Evolutionary conservation across 345 rosid species (phyloP), one percentile per base, ranked within the genome.

Genomic region (Pugionium dolabratum): DNA sequence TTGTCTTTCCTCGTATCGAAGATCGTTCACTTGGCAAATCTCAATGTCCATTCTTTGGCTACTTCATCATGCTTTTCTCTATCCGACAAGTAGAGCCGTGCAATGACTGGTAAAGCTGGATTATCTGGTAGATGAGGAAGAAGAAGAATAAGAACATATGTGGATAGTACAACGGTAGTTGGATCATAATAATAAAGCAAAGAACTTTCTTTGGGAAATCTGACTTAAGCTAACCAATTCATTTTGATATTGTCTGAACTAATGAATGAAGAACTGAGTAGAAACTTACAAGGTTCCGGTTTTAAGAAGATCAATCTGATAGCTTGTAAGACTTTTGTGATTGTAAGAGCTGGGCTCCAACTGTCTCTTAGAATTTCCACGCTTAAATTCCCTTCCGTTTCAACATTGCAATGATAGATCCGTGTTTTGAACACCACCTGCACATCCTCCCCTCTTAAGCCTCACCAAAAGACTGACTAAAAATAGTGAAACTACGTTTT

Each of bases 281-380:
- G 45, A 41, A 73, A 77, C 75, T 64, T 84, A 93, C 98, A 79
- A 2, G 89, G 80, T 52, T 84, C 87, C 4, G 98, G 96, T 59
- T 86, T 84, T 2, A 80, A 77, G 85, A 93, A 90, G 70, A 88
- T 79, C 0, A 89, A 80, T 85, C 86, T 82, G 73, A 93, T 81
- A 55, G 94, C 87, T 60, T 75, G 82, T 40, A 93, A 85, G 70
- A 93, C 83, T 75, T 86, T 84, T 5, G 89, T 81, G 53, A 93
- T 78, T 9, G 97, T 90, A 68, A 86, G 88, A 45, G 98, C 97
- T 2, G 97, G 98, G 57, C 98, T 93, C 98, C 97, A 93, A 57
- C 83, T 76, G 28, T 86, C 87, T 73, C 84, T 84, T 72, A 93
- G 77, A 67, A 93, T 93, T 10, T 84, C 88, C 77, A 93, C 74